phyloP scores from a whole-genome alignment of 306 rosid species.

The Hippophae gyantsensis region DNA sequence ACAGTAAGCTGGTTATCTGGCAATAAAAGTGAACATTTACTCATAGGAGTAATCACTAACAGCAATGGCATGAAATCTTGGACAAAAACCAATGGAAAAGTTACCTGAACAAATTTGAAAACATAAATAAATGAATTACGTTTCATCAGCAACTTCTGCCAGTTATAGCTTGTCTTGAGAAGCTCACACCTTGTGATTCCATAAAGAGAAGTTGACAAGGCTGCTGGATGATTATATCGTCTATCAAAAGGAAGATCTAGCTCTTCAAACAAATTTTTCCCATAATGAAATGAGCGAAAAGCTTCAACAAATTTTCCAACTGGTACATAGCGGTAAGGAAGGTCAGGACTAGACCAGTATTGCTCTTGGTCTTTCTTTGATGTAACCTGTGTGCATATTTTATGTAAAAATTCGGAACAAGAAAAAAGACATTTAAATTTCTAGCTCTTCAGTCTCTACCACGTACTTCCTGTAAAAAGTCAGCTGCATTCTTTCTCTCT shows the following conservation, averaged over 20 bases:
- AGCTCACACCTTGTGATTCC: constrained; percentile 59
- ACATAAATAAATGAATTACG: constrained; percentile 87
- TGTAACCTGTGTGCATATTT: constrained; percentile 52
- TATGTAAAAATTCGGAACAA: constrained; percentile 17
- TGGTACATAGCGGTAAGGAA: constrained; percentile 72
- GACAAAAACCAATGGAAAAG: background rate
- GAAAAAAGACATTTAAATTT: constrained; percentile 14
- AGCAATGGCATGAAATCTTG: background rate
- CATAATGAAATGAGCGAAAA: constrained; percentile 54
- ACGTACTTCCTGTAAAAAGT: constrained; percentile 94
- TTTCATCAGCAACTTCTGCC: constrained; percentile 87
- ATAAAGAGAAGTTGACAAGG: constrained; percentile 67
- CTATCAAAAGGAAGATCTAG: constrained; percentile 63
- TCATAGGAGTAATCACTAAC: background rate
- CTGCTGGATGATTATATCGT: constrained; percentile 86
- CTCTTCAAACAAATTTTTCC: constrained; percentile 61
- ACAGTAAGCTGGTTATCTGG: background rate
- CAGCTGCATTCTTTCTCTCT: constrained; percentile 88
- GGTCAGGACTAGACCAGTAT: constrained; percentile 69
- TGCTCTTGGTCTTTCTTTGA: constrained; percentile 98
- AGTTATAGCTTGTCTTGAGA: constrained; percentile 64
- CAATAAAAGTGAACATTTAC: background rate
- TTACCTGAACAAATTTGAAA: constrained; percentile 94
- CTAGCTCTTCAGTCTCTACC: constrained; percentile 1
- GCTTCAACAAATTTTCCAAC: constrained; percentile 74